Base-by-base conservation (phyloP, 164 flowering plant genomes). In the Tinospora cordifolia region DNA sequence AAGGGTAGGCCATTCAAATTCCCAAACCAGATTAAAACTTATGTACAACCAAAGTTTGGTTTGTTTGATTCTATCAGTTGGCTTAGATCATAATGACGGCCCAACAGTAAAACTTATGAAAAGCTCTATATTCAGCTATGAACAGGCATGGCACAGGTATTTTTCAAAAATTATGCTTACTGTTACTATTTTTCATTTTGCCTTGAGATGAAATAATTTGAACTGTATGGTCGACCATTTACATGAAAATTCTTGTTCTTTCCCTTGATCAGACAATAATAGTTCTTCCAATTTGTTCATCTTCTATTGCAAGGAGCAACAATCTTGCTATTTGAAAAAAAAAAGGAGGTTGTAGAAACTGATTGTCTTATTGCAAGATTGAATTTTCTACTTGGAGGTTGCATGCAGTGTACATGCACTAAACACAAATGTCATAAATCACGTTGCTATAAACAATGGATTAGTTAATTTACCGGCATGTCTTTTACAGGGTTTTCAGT, bases 131-230 rank as follows among this genome's bases (percentile, higher is more conserved):
- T 95, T 95, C 85, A 90, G 96, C 82, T 91, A 92, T 75, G 99
- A 95, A 80, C 99, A 95, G 83, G 99, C 99, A 66, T 95, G 98
- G 99, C 99, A 92, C 82, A 92, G 99, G 99, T 94, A 75, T 30
- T 15, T 24, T 3, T 3, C 8, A 6, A 65, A 12, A 36, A 11
- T 21, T 65, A n/a, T 15, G 36, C 36, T 30, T 30, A 4, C 36
- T 30, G 2, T 30, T 30, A 30, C 36, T 30, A 30, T 30, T 30
- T 30, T 60, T 46, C 69, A 11, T 27, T 68, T 36, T 54, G 21
- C 19, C 21, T 57, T 11, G 25, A 66, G 30, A 15, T 66, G 57
- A 24, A 24, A 46, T 44, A 15, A n/a, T 66, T 54, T 34, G 51
- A 39, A 21, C 7, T 51, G 17, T 51, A 0, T 0, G 19, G n/a